phyloP scores from a whole-genome alignment of 2,329 filamentous ascomycete genomes.

The Mycogone perniciosa region DNA sequence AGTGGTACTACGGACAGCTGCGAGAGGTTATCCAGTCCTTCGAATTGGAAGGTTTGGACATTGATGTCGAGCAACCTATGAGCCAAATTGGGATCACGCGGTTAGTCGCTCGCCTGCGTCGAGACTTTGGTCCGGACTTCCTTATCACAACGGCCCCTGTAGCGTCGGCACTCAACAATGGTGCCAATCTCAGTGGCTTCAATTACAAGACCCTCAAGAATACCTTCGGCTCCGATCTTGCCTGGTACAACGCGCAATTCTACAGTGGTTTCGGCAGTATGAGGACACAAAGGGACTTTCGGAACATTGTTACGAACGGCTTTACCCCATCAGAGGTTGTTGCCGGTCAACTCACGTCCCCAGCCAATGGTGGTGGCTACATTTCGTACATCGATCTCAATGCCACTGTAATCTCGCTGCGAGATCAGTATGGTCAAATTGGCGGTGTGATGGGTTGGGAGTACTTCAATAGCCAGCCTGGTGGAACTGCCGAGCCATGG shows the following conservation, averaged over 20 bases:
- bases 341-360: conserved; percentile 70
- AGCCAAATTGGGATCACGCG: conserved; percentile 58
- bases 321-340: conserved; percentile 68
- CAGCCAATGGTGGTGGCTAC: conserved; percentile 54
- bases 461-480: conserved; percentile 62
- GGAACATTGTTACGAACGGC: conserved; percentile 47
- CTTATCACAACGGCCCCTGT: conserved; percentile 76
- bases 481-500: conserved; percentile 55
- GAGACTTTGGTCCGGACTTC: conserved; percentile 62
- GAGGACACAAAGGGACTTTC: conserved; percentile 34
- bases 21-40: conserved; percentile 55
- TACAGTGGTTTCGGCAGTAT: conserved; percentile 76
- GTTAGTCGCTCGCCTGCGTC: conserved; percentile 57
- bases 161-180: conserved; percentile 58
- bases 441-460: conserved; percentile 91
- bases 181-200: conserved; percentile 69
- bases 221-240: conserved; percentile 54
- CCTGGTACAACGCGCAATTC: conserved; percentile 84
- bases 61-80: conserved; percentile 72
- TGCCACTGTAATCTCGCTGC: conserved; percentile 34
- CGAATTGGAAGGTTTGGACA: conserved; percentile 60
- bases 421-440: conserved; percentile 54
- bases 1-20: conserved; percentile 66
- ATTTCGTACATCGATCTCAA: conserved; percentile 40
- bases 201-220: conserved; percentile 66